phyloP scores from a whole-genome alignment of 1,139 yeast species.

The Ashbya aceris region DNA sequence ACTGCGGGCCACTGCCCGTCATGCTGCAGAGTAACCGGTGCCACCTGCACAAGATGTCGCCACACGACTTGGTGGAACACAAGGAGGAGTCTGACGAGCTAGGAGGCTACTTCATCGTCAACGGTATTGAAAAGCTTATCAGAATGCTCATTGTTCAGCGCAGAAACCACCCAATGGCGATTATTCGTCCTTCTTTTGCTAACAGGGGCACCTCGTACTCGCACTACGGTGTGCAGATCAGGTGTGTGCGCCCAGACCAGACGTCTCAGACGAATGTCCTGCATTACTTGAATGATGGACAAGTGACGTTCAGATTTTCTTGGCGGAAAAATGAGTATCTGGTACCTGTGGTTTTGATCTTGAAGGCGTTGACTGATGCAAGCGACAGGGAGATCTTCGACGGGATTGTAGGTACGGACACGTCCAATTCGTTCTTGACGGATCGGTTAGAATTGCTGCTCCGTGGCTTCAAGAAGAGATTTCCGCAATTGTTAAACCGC shows the following conservation, averaged over 20 bases:
- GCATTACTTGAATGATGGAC: constrained; percentile 93
- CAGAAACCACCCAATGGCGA: constrained; percentile 96
- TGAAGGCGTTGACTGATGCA: constrained; percentile 83
- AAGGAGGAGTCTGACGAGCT: constrained; percentile 93
- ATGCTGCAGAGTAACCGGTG: constrained; percentile 89
- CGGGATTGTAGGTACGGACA: constrained; percentile 87
- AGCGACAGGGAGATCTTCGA: constrained; percentile 93
- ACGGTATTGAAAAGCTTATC: constrained; percentile 92
- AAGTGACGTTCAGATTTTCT: constrained; percentile 89
- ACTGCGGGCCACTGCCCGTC: constrained; percentile 84
- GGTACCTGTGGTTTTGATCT: constrained; percentile 86
- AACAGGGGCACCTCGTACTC: constrained; percentile 91
- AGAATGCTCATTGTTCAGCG: constrained; percentile 98
- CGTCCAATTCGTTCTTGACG: constrained; percentile 82
- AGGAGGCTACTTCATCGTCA: constrained; percentile 93
- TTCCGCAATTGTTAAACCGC: constrained; percentile 64
- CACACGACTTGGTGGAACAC: constrained; percentile 63
- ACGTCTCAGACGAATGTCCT: constrained; percentile 94
- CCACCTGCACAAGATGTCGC: constrained; percentile 75
- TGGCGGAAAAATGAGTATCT: constrained; percentile 95
- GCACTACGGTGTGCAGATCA: constrained; percentile 84
- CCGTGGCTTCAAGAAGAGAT: constrained; percentile 65
- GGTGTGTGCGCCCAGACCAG: constrained; percentile 94
- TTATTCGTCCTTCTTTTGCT: constrained; percentile 86
- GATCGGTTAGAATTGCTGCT: constrained; percentile 93